Evolutionary conservation across 2,329 filamentous ascomycete species (phyloP).

Genomic region (Alternaria triticimaculans): DNA sequence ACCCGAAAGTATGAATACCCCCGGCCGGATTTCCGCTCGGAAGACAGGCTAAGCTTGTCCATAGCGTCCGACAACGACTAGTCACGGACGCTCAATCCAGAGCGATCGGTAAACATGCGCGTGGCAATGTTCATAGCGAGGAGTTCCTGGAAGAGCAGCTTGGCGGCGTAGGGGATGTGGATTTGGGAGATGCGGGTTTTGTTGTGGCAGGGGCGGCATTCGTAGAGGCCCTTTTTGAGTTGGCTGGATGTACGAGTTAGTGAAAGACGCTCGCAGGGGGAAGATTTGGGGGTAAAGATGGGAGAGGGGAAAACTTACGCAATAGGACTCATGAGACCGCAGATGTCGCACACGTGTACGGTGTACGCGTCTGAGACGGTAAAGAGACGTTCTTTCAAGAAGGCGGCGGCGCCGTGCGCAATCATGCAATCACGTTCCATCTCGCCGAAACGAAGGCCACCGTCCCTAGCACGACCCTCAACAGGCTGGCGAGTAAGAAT

Average conservation of each 20-base stretch:
- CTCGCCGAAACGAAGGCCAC: conserved; percentile 98
- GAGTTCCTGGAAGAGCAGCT: conserved; percentile 97
- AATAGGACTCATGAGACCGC: conserved; percentile 97
- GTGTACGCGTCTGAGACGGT: conserved; percentile 98
- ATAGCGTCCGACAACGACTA: conserved; percentile 19
- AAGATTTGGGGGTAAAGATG: too few species aligned
- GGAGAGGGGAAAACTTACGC: conserved; percentile 73
- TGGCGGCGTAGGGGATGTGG: conserved; percentile 96
- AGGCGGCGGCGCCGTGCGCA: conserved; percentile 95
- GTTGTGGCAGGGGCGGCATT: conserved; percentile 97
- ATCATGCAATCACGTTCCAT: conserved; percentile 99
- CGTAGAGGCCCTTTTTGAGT: conserved; percentile 93
- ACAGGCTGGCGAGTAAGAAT: conserved; percentile 97
- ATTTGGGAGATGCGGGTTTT: conserved; percentile 99
- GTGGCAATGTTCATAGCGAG: conserved; percentile 98
- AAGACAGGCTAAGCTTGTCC: neutral
- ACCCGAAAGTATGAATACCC: neutral
- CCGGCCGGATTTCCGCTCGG: neutral
- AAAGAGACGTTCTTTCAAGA: conserved; percentile 96
- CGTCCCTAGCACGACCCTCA: conserved; percentile 96
- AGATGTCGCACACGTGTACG: conserved; percentile 98
- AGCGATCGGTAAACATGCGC: conserved; percentile 91
- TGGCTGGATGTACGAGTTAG: conserved; percentile 63
- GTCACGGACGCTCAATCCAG: conserved; percentile 72
- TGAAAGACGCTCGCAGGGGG: too few species aligned